These are phyloP conservation scores for Podospora pseudopauciseta DNA, from an alignment of 495 filamentous ascomycete species.

Conservation along the genomic window DNA sequence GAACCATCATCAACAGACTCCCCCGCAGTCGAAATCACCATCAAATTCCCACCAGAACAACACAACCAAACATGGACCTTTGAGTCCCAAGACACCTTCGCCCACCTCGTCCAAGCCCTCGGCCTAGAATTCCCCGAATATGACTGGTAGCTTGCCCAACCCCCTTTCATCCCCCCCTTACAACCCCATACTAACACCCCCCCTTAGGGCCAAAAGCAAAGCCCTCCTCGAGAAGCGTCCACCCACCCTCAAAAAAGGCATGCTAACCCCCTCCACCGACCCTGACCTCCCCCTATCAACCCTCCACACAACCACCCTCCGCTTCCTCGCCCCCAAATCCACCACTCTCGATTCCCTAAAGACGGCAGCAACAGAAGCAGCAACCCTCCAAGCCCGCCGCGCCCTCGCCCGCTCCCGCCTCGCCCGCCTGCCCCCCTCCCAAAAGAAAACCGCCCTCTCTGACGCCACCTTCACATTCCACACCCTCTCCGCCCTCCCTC, in stretches of 20 bases:
- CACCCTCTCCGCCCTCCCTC: slow-evolving; percentile 66
- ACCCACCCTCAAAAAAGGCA: slow-evolving; percentile 15
- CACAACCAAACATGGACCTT: slow-evolving; percentile 24
- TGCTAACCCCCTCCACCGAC: slow-evolving; percentile 35
- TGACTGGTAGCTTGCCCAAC: slow-evolving; percentile 21
- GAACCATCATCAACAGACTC: slow-evolving; percentile 4
- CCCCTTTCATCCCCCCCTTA: neutral
- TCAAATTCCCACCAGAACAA: slow-evolving; percentile 32
- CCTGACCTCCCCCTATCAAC: slow-evolving; percentile 42
- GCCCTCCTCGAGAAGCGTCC: slow-evolving; percentile 27
- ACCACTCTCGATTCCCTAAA: slow-evolving; percentile 50
- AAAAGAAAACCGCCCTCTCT: slow-evolving; percentile 36
- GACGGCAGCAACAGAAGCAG: slow-evolving; percentile 36
- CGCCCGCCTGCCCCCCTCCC: slow-evolving; percentile 31
- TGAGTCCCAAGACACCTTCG: slow-evolving; percentile 15
- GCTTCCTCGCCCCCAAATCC: slow-evolving; percentile 58
- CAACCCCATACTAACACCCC: neutral
- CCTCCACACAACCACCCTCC: slow-evolving; percentile 55
- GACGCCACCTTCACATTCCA: slow-evolving; percentile 75
- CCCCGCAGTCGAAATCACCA: slow-evolving; percentile 17
- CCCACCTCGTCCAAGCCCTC: slow-evolving; percentile 21
- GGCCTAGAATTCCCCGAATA: slow-evolving; percentile 25
- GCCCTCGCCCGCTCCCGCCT: slow-evolving; percentile 27
- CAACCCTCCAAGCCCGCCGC: slow-evolving; percentile 20
- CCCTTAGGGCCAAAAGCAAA: slow-evolving; percentile 26